Evolutionary conservation across 257 asterid species (phyloP), one percentile per base, ranked within the genome.

Genomic region (Ophiorrhiza pumila): DNA sequence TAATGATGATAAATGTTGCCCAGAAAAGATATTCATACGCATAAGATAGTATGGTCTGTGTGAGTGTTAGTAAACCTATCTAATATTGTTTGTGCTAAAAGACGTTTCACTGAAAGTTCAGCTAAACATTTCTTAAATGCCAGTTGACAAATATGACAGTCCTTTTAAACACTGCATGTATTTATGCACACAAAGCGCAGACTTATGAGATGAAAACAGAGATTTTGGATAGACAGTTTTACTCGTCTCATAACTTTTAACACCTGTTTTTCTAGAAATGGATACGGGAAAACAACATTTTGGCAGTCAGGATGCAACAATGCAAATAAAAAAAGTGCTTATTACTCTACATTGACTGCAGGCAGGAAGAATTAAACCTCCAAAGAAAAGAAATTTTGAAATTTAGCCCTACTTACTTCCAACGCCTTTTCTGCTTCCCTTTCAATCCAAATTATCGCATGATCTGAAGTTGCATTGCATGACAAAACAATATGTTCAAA

Each of bases 401-500:
- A 45, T 37, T 35, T 49, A 69, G 20, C 74, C 37, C 56, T 12
- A 74, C 97, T 83, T 84, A 94, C 97, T 61, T 79, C 82, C 74
- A 94, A 79, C 46, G 97, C 99, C 80, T 75, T 86, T 59, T 84
- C 90, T 52, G 97, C 84, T 85, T 94, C 97, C 80, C 92, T 79
- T 82, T 90, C 90, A 58, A 94, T 94, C 96, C 97, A 94, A 53
- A 91, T 69, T 76, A 94, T 94, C 72, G 86, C 96, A 79, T 94
- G 99, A 84, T 94, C 99, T 47, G 99, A 86, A 45, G 91, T 91
- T 57, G 96, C 97, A 49, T 94, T 88, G 88, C 97, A 85, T 35
- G 99, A 91, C 78, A 94, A 77, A 45, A 94, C 99, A 43, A 94
- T 91, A 77, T 94, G 99, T 77, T 94, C 97, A 32, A 94, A 94